Evolutionary conservation across 805 yeast genomes (phyloP), one percentile per base, ranked within the genome.

Genomic region (Metschnikowia drakensbergensis): DNA sequence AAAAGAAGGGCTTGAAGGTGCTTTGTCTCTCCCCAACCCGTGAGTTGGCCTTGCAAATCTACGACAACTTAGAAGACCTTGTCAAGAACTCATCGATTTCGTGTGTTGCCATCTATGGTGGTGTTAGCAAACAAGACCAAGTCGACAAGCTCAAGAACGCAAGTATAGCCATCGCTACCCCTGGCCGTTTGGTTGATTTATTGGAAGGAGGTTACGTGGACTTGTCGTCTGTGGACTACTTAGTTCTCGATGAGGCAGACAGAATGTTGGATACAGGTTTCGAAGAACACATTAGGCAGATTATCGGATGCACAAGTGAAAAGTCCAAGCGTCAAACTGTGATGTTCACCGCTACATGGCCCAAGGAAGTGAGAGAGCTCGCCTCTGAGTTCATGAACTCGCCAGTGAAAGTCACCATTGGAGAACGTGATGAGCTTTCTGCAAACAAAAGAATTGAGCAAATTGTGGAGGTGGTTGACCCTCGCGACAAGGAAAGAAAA

Each of bases 271-370:
- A 94, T 67, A 94, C 88, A 69, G 99, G 99, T 33, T 94, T 94
- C 62, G 98, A 95, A 71, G 95, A 92, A 65, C 99, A 92, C 68
- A 92, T 94, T 63, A 89, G 87, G 65, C 75, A 78, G 54, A 89
- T 94, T 55, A 82, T 94, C 63, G 79, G 84, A 40, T 72, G 75
- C 49, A 77, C 88, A 11, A 73, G 79, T 25, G 44, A 55, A 25
- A 64, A 67, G 26, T 35, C 47, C 8, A 60, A 76, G 28, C 77
- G 98, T 72, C 98, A 92, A 69, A 94, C 99, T 0, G 76, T 94
- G 54, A 94, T 94, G 98, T 94, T 94, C 71, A 92, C 99, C 7
- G 99, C 99, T n/a, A 94, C 99, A 1, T 94, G 99, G 99, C 99
- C 99, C n/a, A 88, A 87, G 60, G 96, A 92, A 71, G 98, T 94